These are phyloP conservation scores for Spizellomyces sp. DNA, from an alignment of 192 early-diverging fungal genomes.

Conservation along the genomic window DNA sequence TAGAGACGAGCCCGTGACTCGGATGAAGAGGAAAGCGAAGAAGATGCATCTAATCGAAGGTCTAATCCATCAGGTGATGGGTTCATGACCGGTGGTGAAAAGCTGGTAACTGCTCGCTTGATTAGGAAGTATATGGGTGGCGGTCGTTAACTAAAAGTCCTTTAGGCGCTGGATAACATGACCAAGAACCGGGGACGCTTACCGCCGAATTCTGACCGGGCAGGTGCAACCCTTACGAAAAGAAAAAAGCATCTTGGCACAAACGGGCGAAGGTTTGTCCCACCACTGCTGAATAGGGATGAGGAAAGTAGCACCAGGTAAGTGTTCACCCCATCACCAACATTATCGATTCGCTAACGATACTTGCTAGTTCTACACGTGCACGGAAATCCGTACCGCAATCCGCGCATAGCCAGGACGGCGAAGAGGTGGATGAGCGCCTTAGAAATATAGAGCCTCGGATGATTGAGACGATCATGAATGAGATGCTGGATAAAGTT, in stretches of 20 bases:
- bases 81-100: conserved; percentile 2
- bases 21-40: background rate
- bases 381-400: background rate
- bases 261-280: background rate
- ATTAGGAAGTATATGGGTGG: background rate
- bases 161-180: background rate
- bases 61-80: background rate
- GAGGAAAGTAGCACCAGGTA: conserved; percentile 3
- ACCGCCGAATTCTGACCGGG: background rate
- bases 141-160: background rate
- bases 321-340: background rate
- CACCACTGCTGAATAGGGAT: conserved; percentile 2
- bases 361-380: background rate
- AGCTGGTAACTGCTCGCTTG: background rate
- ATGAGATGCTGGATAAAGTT: conserved; percentile 76
- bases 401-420: background rate
- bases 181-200: background rate
- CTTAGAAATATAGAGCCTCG: conserved; percentile 83
- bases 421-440: conserved; percentile 64
- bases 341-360: background rate
- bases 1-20: too few relatives aligned
- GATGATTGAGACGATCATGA: conserved; percentile 87
- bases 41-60: background rate
- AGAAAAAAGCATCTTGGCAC: conserved; percentile 5
- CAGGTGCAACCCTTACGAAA: background rate